Base-by-base conservation (phyloP, 106 monocot species). In the Vanilla planifolia region DNA sequence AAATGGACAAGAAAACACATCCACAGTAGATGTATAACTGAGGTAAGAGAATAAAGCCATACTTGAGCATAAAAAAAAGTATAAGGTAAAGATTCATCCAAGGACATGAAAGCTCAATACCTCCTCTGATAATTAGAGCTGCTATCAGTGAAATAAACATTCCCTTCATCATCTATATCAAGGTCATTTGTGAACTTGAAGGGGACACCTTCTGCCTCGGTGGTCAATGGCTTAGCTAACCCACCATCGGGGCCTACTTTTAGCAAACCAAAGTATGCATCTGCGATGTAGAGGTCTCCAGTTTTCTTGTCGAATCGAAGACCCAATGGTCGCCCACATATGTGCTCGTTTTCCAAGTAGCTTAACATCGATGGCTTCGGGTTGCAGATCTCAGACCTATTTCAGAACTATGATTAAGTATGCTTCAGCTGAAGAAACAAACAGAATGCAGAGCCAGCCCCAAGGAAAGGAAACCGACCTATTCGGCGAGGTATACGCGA, bases 241-340 rank as follows among this genome's bases (percentile, higher is more conserved):
- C 87, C 87, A 24, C 87, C 87, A 61, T 73, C 75, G 19, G 82
- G 70, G 3, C 87, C 87, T 5, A 88, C 87, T 51, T 79, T 82
- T 33, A 82, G 42, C 34, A 82, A 26, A 8, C 87, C 87, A 63
- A 82, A 76, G 51, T 88, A 88, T 26, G 87, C 87, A 57, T 88
- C 87, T 4, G 87, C 87, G 32, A 88, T 82, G 56, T 88, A 88
- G 41, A 88, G 26, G 11, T 88, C 79, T 23, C 87, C 87, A 6
- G 68, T 81, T 51, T 73, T 77, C 64, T 70, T 75, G 63, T 67
- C 47, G 40, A 88, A 88, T 1, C 87, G 71, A 42, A 88, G 66
- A 23, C 88, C 88, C 46, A 76, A 8, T 25, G 64, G 70, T 21
- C 85, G 44, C 19, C 85, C 85, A 48, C 85, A 85, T 6, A 85